Percentiles rank a stretch among this genome's conserved stretches.
These are phyloP conservation scores for Candida koratica DNA, from an alignment of 805 yeast species.

Conservation along the genomic window DNA sequence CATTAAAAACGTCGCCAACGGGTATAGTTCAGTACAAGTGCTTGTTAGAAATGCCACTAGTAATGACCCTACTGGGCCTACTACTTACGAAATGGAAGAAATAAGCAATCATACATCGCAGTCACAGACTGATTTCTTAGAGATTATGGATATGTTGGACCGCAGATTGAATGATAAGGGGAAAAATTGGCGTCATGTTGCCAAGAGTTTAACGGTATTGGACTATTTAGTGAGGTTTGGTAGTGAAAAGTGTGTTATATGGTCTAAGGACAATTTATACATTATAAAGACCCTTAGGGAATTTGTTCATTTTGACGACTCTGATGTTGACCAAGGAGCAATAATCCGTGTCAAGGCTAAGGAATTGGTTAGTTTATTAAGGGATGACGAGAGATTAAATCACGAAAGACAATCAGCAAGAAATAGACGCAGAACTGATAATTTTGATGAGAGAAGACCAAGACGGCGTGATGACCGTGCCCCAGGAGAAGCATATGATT, in stretches of 20 bases:
- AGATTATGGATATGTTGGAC: constrained; percentile 92
- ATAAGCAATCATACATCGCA: constrained; percentile 71
- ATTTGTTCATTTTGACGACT: constrained; percentile 76
- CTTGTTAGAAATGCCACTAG: constrained; percentile 90
- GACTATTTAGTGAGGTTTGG: constrained; percentile 85
- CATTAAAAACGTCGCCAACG: constrained; percentile 84
- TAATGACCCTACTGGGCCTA: constrained; percentile 84
- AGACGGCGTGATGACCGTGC: constrained; percentile 17
- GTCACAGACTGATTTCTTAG: constrained; percentile 67
- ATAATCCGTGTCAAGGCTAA: constrained; percentile 83
- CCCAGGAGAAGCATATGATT: constrained; percentile 48
- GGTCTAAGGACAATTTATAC: constrained; percentile 89
- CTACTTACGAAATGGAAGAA: constrained; percentile 76
- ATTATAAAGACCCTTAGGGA: constrained; percentile 87
- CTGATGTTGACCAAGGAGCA: constrained; percentile 81
- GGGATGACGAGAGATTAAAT: constrained; percentile 75
- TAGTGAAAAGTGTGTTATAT: constrained; percentile 79
- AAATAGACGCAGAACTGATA: constrained; percentile 9
- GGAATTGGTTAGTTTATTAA: constrained; percentile 73
- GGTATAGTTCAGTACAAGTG: constrained; percentile 81
- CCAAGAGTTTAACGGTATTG: constrained; percentile 83
- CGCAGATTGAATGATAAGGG: constrained; percentile 92
- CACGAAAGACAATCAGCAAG: constrained; percentile 57
- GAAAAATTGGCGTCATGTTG: constrained; percentile 94
- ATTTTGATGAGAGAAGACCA: constrained; percentile 25